phyloP scores from a whole-genome alignment of 108 stramenopile species.

The Discostella stelligeroides region DNA sequence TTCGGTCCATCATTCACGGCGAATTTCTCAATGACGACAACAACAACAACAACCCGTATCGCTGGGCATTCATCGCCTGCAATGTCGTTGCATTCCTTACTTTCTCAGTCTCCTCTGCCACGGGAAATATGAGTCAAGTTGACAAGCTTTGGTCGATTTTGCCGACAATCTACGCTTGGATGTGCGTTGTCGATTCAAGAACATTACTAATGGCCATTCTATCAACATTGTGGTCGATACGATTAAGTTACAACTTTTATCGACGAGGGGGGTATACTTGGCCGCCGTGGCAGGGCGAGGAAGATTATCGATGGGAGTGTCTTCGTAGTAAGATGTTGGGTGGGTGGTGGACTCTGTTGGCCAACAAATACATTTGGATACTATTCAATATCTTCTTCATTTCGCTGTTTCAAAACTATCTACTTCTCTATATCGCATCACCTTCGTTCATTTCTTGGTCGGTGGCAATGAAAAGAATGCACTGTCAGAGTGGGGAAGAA shows the following conservation, averaged over 20 bases:
- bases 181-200: constrained; percentile 55
- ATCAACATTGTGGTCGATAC: constrained; percentile 68
- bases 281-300: constrained; percentile 68
- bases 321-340: constrained; percentile 49
- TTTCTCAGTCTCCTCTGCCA: constrained; percentile 51
- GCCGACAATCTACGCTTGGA: constrained; percentile 73
- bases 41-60: constrained; percentile 26
- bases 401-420: constrained; percentile 63
- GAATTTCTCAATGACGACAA: neutral
- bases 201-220: constrained; percentile 64
- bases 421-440: constrained; percentile 66
- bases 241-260: constrained; percentile 78
- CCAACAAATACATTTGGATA: constrained; percentile 53
- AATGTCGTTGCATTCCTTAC: constrained; percentile 20
- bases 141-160: constrained; percentile 78
- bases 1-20: constrained; percentile 5
- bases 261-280: constrained; percentile 74
- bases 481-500: constrained; percentile 20
- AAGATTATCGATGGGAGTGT: constrained; percentile 82
- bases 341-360: constrained; percentile 37
- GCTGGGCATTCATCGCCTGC: constrained; percentile 24
- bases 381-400: constrained; percentile 80
- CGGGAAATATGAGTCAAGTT: constrained; percentile 70
- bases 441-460: constrained; percentile 61
- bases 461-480: constrained; percentile 30